Conservation (phyloP, 257 asterid genomes). For the Knoxia roxburghii region DNA sequence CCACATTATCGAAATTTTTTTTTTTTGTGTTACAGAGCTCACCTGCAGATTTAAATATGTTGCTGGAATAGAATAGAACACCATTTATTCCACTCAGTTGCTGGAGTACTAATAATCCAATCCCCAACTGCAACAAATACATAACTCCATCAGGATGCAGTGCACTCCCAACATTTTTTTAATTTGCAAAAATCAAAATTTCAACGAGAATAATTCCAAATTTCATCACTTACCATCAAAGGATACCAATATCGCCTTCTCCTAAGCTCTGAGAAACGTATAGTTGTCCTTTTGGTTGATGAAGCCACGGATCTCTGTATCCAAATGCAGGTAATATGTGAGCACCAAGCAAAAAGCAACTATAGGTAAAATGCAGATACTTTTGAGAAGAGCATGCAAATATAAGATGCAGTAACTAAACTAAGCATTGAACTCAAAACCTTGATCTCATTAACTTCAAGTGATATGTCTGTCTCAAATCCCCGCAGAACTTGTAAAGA, state of each 20-base stretch:
- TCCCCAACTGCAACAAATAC: conserved; percentile 53
- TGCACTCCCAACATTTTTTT: background rate
- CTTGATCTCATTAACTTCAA: conserved; percentile 82
- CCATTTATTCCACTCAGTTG: conserved; percentile 87
- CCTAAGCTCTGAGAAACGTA: conserved; percentile 70
- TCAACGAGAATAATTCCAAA: conserved; percentile 3
- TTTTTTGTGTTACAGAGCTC: too few species aligned
- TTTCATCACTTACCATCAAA: conserved; percentile 49
- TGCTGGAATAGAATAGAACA: conserved; percentile 77
- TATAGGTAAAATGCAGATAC: background rate
- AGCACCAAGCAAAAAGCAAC: conserved; percentile 2
- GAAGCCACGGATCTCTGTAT: conserved; percentile 74
- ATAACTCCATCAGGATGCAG: background rate
- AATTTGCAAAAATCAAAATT: background rate
- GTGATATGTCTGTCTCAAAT: conserved; percentile 69
- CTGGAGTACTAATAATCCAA: conserved; percentile 77
- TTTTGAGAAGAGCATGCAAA: background rate
- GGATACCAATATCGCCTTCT: conserved; percentile 74
- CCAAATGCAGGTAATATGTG: conserved; percentile 11
- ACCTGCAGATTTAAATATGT: conserved; percentile 79
- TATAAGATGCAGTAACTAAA: background rate
- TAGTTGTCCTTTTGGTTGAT: conserved; percentile 57
- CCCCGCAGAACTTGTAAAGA: conserved; percentile 87
- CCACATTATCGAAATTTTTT: too few species aligned
- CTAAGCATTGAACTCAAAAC: conserved; percentile 24